phyloP scores from a whole-genome alignment of 1,284 basidiomycete genomes.

The Thelephora terrestris region DNA sequence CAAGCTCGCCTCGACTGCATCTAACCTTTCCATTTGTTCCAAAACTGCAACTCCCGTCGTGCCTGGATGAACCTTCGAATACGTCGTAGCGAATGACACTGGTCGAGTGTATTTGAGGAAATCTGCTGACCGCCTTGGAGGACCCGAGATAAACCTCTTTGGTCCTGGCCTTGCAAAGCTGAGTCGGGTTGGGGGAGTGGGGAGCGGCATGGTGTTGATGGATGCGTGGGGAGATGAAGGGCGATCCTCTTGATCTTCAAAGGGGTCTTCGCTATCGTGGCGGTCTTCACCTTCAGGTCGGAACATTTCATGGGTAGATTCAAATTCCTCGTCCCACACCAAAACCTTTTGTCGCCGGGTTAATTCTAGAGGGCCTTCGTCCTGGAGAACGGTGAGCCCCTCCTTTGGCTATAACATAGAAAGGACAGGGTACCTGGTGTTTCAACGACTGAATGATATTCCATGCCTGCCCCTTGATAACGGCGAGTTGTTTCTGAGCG shows the following conservation, averaged over 20 bases:
- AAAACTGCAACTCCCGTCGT: slow-evolving; percentile 74
- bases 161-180: background rate
- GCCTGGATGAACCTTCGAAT: slow-evolving; percentile 68
- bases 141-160: slow-evolving; percentile 14
- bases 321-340: slow-evolving; percentile 80
- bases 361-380: slow-evolving; percentile 73
- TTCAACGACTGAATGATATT: slow-evolving; percentile 80
- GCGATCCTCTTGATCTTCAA: slow-evolving; percentile 22
- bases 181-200: slow-evolving; percentile 19
- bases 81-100: slow-evolving; percentile 70
- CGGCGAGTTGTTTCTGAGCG: slow-evolving; percentile 69
- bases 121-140: slow-evolving; percentile 60
- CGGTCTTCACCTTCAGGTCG: slow-evolving; percentile 10
- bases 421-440: slow-evolving; percentile 43
- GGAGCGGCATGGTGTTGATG: slow-evolving; percentile 49
- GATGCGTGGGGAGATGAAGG: slow-evolving; percentile 49
- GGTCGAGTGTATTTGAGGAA: slow-evolving; percentile 42
- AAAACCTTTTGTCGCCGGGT: slow-evolving; percentile 69
- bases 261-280: background rate
- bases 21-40: slow-evolving; percentile 72
- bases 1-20: slow-evolving; percentile 69
- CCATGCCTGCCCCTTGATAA: slow-evolving; percentile 89
- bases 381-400: slow-evolving; percentile 26
- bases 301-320: slow-evolving; percentile 52
- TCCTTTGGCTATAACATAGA: slow-evolving; percentile 5